Percentiles rank a stretch among this genome's conserved stretches.
Evolutionary conservation across 805 yeast species (phyloP).

Genomic region (Lachancea sp.): DNA sequence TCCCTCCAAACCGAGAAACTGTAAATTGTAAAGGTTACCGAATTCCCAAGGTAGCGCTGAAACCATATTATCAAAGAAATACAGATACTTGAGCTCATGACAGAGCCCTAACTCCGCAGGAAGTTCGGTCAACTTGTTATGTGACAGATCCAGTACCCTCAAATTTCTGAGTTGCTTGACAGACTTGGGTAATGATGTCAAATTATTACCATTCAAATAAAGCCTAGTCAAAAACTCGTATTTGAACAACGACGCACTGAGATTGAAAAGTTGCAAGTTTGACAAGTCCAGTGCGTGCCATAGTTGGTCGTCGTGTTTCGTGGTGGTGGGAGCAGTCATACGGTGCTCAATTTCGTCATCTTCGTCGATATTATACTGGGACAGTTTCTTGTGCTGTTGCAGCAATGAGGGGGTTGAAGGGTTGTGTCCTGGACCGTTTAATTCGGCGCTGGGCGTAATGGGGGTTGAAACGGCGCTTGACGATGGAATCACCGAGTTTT

Average conservation of each 20-base stretch:
- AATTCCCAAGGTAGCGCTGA: slow-evolving; percentile 72
- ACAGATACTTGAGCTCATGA: slow-evolving; percentile 70
- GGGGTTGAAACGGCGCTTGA: slow-evolving; percentile 30
- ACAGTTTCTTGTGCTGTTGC: slow-evolving; percentile 36
- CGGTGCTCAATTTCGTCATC: slow-evolving; percentile 47
- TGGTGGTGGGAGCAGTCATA: slow-evolving; percentile 17
- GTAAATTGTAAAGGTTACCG: slow-evolving; percentile 77
- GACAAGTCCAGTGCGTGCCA: slow-evolving; percentile 94
- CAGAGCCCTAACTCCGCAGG: slow-evolving; percentile 83
- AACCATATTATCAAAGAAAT: slow-evolving; percentile 81
- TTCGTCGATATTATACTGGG: slow-evolving; percentile 38
- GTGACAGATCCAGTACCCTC: slow-evolving; percentile 79
- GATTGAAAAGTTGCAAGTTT: slow-evolving; percentile 72
- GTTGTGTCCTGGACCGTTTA: slow-evolving; percentile 18
- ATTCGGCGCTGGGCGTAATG: slow-evolving; percentile 29
- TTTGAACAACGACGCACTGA: slow-evolving; percentile 69
- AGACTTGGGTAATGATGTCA: slow-evolving; percentile 58
- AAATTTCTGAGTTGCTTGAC: slow-evolving; percentile 65
- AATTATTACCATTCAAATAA: slow-evolving; percentile 79
- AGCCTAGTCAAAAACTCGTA: slow-evolving; percentile 81
- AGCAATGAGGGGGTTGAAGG: slow-evolving; percentile 27
- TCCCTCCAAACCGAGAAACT: slow-evolving; percentile 89
- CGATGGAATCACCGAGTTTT: slow-evolving; percentile 8
- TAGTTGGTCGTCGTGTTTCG: slow-evolving; percentile 56
- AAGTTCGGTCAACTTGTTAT: slow-evolving; percentile 61